A percentile compares a stretch with the other conserved stretches of the same genome.
Evolutionary conservation across 805 yeast species (phyloP).

Genomic region (Ogataea paraovalis): DNA sequence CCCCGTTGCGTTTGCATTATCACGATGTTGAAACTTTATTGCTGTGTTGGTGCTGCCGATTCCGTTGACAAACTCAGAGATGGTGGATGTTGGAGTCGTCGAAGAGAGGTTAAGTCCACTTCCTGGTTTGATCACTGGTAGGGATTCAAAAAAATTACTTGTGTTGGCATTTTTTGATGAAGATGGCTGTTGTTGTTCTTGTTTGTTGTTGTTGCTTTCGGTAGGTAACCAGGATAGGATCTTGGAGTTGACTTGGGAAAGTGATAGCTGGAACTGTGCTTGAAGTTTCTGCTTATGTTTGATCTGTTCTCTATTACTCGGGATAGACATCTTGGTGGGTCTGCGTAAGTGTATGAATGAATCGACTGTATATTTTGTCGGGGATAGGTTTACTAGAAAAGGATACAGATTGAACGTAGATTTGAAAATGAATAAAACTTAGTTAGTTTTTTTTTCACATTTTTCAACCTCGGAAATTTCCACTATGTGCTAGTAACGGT

Average conservation of each 20-base stretch:
- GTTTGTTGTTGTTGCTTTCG: background rate
- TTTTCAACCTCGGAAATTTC: too few species aligned
- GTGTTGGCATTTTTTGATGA: too few species aligned
- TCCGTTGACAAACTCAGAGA: conserved; percentile 23
- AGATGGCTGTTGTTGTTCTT: background rate
- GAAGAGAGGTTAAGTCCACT: conserved; percentile 22
- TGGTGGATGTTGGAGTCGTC: conserved; percentile 1
- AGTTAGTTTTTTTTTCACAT: too few species aligned
- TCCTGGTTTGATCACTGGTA: conserved; percentile 29
- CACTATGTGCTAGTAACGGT: too few species aligned
- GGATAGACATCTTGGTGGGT: conserved; percentile 13
- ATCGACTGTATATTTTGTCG: too few species aligned
- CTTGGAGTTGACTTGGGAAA: conserved; percentile 33
- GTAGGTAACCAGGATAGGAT: conserved; percentile 38
- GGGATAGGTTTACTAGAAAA: too few species aligned
- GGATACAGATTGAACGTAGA: too few species aligned
- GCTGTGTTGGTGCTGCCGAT: too few species aligned
- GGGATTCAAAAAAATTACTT: conserved; percentile 7
- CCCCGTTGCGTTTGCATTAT: too few species aligned
- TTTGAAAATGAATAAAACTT: too few species aligned
- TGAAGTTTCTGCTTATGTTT: conserved; percentile 45
- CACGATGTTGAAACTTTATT: too few species aligned
- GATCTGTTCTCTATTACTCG: conserved; percentile 35
- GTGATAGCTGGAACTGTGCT: conserved; percentile 41
- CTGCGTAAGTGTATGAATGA: background rate